Evolutionary conservation across 2,329 filamentous ascomycete species (phyloP).

Genomic region (Daldinia sp.): DNA sequence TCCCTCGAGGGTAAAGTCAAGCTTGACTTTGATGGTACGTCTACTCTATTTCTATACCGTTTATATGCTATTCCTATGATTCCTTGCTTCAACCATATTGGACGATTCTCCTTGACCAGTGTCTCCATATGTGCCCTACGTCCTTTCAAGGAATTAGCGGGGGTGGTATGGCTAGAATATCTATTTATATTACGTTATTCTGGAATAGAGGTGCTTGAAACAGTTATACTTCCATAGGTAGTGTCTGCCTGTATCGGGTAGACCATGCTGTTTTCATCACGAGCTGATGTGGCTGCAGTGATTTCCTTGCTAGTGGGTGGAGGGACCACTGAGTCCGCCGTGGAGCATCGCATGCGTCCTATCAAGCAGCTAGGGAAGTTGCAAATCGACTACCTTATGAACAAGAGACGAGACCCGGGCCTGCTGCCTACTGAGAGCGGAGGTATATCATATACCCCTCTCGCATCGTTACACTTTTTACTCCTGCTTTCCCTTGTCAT

Average conservation of each 20-base stretch:
- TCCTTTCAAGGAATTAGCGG: not conserved
- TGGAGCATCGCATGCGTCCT: conserved; percentile 52
- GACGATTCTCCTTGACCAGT: not conserved
- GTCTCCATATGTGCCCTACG: not conserved
- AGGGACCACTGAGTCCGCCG: conserved; percentile 46
- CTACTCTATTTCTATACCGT: not conserved
- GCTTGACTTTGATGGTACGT: conserved; percentile 69
- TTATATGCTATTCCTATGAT: not conserved
- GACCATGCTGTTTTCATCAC: not conserved
- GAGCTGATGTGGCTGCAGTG: conserved; percentile 34
- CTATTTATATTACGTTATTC: not conserved
- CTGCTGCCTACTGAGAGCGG: conserved; percentile 48
- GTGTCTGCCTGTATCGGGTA: not conserved
- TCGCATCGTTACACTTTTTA: not conserved
- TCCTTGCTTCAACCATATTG: not conserved
- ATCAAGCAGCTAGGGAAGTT: conserved; percentile 51
- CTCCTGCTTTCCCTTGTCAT: not conserved
- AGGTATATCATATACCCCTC: conserved; percentile 44
- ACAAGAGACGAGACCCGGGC: conserved; percentile 47
- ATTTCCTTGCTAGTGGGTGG: conserved; percentile 44
- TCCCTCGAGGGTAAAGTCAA: conserved; percentile 59
- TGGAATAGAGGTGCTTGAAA: not conserved
- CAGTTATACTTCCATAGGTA: not conserved
- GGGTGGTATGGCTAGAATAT: not conserved
- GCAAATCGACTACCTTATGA: conserved; percentile 44